Conservation (phyloP, 1,284 basidiomycete genomes). For the Ceratobasidium sp. region DNA sequence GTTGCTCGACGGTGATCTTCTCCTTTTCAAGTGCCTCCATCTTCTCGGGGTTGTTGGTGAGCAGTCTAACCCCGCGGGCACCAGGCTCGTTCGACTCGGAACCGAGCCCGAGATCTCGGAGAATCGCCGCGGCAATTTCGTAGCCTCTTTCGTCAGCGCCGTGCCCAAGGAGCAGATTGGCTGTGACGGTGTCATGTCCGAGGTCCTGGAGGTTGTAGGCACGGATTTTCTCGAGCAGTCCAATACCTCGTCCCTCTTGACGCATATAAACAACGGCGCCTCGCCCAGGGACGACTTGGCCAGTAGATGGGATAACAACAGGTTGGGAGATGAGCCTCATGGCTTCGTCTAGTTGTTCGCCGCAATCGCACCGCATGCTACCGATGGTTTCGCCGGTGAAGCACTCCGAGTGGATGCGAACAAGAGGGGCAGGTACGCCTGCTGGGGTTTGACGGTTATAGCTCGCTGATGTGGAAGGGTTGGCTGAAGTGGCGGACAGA, state of each 20-base stretch:
- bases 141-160: conserved; percentile 94
- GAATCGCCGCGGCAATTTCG: conserved; percentile 87
- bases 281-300: conserved; percentile 67
- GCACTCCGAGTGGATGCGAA: conserved; percentile 98
- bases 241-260: conserved; percentile 99
- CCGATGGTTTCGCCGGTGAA: conserved; percentile 99
- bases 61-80: conserved; percentile 72
- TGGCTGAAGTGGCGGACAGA: conserved; percentile 56
- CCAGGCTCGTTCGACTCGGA: conserved; percentile 54
- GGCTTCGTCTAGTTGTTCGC: conserved; percentile 97
- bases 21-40: conserved; percentile 86
- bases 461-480: conserved; percentile 44
- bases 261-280: conserved; percentile 97
- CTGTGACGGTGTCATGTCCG: conserved; percentile 97
- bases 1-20: conserved; percentile 80
- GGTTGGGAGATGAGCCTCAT: conserved; percentile 88
- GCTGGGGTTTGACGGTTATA: conserved; percentile 32
- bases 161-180: conserved; percentile 95
- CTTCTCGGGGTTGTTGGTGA: conserved; percentile 99
- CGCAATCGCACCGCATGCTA: conserved; percentile 98
- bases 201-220: conserved; percentile 99
- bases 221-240: conserved; percentile 92
- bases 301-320: conserved; percentile 54
- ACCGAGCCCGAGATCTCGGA: conserved; percentile 85
- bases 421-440: conserved; percentile 72